phyloP scores from a whole-genome alignment of 768 basidiomycete species.

The Termitomyces sp. region DNA sequence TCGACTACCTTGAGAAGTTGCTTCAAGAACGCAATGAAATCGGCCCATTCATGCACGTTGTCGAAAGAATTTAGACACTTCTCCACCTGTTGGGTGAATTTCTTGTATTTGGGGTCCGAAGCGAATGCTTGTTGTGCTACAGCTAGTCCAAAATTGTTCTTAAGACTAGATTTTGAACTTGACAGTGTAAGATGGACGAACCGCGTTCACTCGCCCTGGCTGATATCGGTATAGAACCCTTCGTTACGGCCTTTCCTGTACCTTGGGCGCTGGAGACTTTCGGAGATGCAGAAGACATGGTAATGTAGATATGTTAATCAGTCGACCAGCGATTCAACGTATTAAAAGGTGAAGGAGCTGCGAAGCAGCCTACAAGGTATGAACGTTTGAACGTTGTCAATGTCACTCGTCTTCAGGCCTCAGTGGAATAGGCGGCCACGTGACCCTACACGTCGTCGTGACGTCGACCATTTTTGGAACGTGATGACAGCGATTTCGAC shows the following conservation, averaged over 20 bases:
- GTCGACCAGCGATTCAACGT: slow-evolving; percentile 19
- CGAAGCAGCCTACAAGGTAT: slow-evolving; percentile 8
- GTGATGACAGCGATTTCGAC: background rate
- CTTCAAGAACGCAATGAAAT: slow-evolving; percentile 96
- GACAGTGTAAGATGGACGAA: slow-evolving; percentile 27
- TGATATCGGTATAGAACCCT: slow-evolving; percentile 39
- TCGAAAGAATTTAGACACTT: slow-evolving; percentile 92
- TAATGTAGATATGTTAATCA: slow-evolving; percentile 2
- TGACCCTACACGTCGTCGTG: slow-evolving; percentile 18
- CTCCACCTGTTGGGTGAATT: slow-evolving; percentile 90
- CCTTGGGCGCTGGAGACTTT: slow-evolving; percentile 31
- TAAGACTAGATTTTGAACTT: background rate
- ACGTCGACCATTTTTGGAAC: slow-evolving; percentile 5
- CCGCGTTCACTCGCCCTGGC: slow-evolving; percentile 51
- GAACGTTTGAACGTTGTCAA: no score
- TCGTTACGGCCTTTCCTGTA: slow-evolving; percentile 33
- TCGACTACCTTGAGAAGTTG: slow-evolving; percentile 79
- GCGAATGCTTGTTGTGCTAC: slow-evolving; percentile 56
- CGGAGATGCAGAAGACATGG: slow-evolving; percentile 23
- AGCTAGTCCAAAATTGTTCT: slow-evolving; percentile 27
- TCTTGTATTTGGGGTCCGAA: slow-evolving; percentile 91
- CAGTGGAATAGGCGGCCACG: slow-evolving; percentile 9
- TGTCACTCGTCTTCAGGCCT: background rate
- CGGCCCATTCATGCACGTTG: slow-evolving; percentile 98
- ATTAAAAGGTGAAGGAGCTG: slow-evolving; percentile 13